Evolutionary conservation across 1,139 yeast species (phyloP).

Genomic region (Hansenula sp.): DNA sequence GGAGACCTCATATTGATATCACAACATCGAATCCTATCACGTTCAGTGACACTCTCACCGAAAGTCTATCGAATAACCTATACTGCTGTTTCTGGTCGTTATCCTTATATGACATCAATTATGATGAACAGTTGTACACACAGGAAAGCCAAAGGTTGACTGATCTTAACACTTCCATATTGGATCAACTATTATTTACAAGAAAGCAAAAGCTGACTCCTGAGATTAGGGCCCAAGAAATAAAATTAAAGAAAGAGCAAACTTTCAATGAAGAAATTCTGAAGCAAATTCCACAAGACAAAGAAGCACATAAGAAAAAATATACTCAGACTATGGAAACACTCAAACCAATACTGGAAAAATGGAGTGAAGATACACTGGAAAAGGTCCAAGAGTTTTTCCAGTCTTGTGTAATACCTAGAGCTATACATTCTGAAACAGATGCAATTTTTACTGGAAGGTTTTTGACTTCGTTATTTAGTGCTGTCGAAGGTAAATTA

Average conservation of each 20-base stretch:
- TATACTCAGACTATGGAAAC: constrained; percentile 24
- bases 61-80: constrained; percentile 38
- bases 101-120: constrained; percentile 70
- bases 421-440: constrained; percentile 74
- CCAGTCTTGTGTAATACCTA: constrained; percentile 69
- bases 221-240: constrained; percentile 29
- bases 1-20: constrained; percentile 47
- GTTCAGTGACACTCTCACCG: constrained; percentile 32
- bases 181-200: constrained; percentile 18
- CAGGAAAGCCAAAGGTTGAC: constrained; percentile 38
- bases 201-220: constrained; percentile 24
- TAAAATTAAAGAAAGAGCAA: constrained; percentile 25
- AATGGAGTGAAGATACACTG: constrained; percentile 30
- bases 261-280: constrained; percentile 27
- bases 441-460: constrained; percentile 76
- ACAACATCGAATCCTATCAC: background rate
- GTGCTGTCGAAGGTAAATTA: constrained; percentile 34
- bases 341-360: constrained; percentile 25
- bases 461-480: constrained; percentile 52
- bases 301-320: constrained; percentile 33
- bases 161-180: constrained; percentile 11
- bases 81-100: constrained; percentile 72
- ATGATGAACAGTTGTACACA: constrained; percentile 47
- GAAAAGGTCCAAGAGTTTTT: constrained; percentile 38
- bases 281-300: constrained; percentile 24